Percentiles rank a stretch among this genome's conserved stretches.
phyloP scores from a whole-genome alignment of 225 moss, liverwort and hornwort species.

The Pseudoscleropodium purum region DNA sequence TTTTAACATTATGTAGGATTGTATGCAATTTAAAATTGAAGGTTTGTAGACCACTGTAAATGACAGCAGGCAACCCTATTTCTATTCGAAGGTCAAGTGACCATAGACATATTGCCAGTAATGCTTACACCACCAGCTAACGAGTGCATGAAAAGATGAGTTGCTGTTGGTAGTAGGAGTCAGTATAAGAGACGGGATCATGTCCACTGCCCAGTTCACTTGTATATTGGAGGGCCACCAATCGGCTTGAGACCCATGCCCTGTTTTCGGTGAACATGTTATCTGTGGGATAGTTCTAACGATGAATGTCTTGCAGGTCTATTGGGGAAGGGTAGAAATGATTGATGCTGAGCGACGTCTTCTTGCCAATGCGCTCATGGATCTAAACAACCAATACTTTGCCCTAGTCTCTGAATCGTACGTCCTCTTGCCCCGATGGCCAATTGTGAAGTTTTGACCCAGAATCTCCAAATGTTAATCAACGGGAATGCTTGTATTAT shows the following conservation, averaged over 20 bases:
- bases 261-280: not conserved
- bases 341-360: constrained; percentile 89
- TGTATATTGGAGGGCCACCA: not conserved
- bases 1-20: not conserved
- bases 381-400: constrained; percentile 71
- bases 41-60: not conserved
- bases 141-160: not conserved
- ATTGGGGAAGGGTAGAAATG: constrained; percentile 90
- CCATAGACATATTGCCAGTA: not conserved
- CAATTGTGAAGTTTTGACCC: not conserved
- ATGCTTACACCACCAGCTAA: not conserved
- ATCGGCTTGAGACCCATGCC: not conserved
- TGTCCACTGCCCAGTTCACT: not conserved
- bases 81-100: not conserved
- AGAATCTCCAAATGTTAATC: not conserved
- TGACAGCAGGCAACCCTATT: not conserved
- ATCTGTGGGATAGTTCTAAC: not conserved
- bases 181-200: not conserved
- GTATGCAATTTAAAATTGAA: not conserved
- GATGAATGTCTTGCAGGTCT: constrained; percentile 40
- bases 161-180: not conserved
- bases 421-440: not conserved
- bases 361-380: constrained; percentile 64
- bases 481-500: not conserved
- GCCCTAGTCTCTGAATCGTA: constrained; percentile 78